Evolutionary conservation across 352 stramenopile genomes (phyloP).

Genomic region (Phytophthora pistaciae): DNA sequence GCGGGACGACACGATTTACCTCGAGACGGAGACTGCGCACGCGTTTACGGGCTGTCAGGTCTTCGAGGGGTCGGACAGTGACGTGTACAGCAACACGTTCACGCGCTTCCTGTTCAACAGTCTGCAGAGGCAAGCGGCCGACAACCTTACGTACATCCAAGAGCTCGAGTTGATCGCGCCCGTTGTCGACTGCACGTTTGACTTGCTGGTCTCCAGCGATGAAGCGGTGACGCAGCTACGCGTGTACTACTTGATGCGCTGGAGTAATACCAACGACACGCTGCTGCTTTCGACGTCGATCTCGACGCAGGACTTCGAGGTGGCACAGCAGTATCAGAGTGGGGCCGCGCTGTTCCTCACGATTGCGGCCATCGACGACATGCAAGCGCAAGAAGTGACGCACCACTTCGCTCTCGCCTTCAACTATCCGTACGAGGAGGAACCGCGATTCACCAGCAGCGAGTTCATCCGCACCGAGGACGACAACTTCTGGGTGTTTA

Average conservation of each 20-base stretch:
- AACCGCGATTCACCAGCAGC: slow-evolving; percentile 10
- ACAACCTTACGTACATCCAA: slow-evolving; percentile 30
- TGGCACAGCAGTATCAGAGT: slow-evolving; percentile 26
- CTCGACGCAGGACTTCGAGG: slow-evolving; percentile 36
- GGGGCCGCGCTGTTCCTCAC: slow-evolving; percentile 20
- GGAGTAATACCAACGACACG: slow-evolving; percentile 11
- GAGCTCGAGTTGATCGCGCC: slow-evolving; percentile 22
- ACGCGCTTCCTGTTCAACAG: slow-evolving; percentile 25
- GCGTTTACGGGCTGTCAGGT: slow-evolving; percentile 11
- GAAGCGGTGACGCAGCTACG: slow-evolving; percentile 11
- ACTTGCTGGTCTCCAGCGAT: slow-evolving; percentile 8
- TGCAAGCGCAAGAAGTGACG: slow-evolving; percentile 15
- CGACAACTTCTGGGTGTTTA: slow-evolving; percentile 32
- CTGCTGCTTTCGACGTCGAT: slow-evolving; percentile 24
- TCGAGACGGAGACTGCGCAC: slow-evolving; percentile 21
- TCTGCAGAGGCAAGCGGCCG: slow-evolving; percentile 22
- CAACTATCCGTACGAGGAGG: slow-evolving; percentile 37
- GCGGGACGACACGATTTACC: slow-evolving; percentile 33
- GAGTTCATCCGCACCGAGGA: slow-evolving; percentile 15
- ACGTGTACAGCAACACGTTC: slow-evolving; percentile 28
- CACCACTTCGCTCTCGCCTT: slow-evolving; percentile 31
- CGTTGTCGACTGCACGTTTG: slow-evolving; percentile 22
- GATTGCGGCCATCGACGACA: slow-evolving; percentile 34
- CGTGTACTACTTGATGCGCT: slow-evolving; percentile 32
- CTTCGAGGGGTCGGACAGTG: slow-evolving; percentile 2